Evolutionary conservation across 2,329 filamentous ascomycete genomes (phyloP).

Genomic region (Colletotrichum paranaense): DNA sequence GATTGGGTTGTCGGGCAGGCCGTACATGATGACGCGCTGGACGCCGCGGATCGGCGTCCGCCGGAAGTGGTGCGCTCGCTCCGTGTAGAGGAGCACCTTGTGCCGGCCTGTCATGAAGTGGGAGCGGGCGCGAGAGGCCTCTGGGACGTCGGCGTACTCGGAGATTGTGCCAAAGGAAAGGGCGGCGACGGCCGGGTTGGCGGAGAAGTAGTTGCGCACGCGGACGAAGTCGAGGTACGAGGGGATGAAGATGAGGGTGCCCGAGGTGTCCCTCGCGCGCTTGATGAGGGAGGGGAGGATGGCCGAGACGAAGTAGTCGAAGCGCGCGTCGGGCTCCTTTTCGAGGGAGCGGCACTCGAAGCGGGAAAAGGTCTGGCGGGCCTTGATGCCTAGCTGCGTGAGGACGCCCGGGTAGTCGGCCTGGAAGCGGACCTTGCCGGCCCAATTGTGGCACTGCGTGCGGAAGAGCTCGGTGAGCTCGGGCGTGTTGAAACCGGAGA

Average conservation of each 20-base stretch:
- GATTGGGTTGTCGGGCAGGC: constrained; percentile 85
- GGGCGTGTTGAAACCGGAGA: constrained; percentile 87
- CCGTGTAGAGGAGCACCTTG: constrained; percentile 88
- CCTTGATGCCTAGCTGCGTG: constrained; percentile 76
- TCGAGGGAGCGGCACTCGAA: constrained; percentile 79
- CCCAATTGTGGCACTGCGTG: constrained; percentile 81
- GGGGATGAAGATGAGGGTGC: constrained; percentile 89
- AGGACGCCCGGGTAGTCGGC: constrained; percentile 78
- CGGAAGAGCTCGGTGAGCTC: constrained; percentile 86
- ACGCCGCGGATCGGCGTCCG: constrained; percentile 87
- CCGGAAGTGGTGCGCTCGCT: constrained; percentile 96
- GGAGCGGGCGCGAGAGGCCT: constrained; percentile 85
- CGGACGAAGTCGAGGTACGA: constrained; percentile 96
- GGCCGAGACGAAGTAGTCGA: constrained; percentile 88
- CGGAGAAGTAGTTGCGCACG: constrained; percentile 91
- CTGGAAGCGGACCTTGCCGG: constrained; percentile 81
- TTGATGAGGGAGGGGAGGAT: constrained; percentile 81
- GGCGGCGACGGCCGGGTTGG: constrained; percentile 64
- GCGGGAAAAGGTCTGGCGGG: constrained; percentile 90
- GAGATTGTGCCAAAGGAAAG: constrained; percentile 84
- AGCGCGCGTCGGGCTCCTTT: constrained; percentile 86
- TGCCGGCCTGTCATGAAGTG: constrained; percentile 89
- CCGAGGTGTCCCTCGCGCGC: constrained; percentile 70
- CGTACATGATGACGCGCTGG: constrained; percentile 88
- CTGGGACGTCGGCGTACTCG: constrained; percentile 84